Base-by-base conservation (phyloP, 495 filamentous ascomycete species). In the Parachaetomium inaequale region DNA sequence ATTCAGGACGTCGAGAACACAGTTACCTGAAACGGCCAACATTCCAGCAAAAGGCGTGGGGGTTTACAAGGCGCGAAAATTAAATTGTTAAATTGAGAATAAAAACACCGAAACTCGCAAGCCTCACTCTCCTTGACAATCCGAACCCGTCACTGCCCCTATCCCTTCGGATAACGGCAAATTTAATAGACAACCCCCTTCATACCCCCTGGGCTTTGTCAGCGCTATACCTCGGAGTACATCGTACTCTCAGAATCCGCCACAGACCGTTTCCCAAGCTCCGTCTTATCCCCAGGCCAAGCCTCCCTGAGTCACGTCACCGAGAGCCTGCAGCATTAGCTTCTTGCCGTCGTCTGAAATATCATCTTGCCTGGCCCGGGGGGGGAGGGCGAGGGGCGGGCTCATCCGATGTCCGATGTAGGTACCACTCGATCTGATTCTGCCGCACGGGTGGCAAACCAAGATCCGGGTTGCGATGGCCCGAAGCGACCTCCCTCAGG, bases 221-320 rank as follows among this genome's bases (percentile, higher is more conserved):
- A 23, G 6, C 4, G 23, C n/a, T n/a, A n/a, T n/a, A n/a, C n/a
- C n/a, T n/a, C n/a, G n/a, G n/a, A n/a, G n/a, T n/a, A n/a, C n/a
- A n/a, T n/a, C n/a, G n/a, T n/a, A n/a, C n/a, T n/a, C n/a, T n/a
- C n/a, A n/a, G n/a, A n/a, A n/a, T 25, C 19, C 23, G 14, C 23
- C 23, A 31, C 23, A 14, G 6, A 7, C 23, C 23, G 47, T 50
- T 31, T 50, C 26, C 10, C 47, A 50, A 15, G 1, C 12, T 29
- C 47, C 47, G 47, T 26, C 47, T 50, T 50, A 50, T 50, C 23
- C 47, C 47, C 47, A 26, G 26, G 47, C 47, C 26, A 50, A 50
- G 23, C 19, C n/a, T 43, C n/a, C 19, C 42, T 46, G 19, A 7
- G 19, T 46, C n/a, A 23, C 19, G 42, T 46, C 42, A 46, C 42